These are phyloP conservation scores for Plectosphaerella sp. DNA, from an alignment of 2,329 filamentous ascomycete genomes.

Conservation along the genomic window DNA sequence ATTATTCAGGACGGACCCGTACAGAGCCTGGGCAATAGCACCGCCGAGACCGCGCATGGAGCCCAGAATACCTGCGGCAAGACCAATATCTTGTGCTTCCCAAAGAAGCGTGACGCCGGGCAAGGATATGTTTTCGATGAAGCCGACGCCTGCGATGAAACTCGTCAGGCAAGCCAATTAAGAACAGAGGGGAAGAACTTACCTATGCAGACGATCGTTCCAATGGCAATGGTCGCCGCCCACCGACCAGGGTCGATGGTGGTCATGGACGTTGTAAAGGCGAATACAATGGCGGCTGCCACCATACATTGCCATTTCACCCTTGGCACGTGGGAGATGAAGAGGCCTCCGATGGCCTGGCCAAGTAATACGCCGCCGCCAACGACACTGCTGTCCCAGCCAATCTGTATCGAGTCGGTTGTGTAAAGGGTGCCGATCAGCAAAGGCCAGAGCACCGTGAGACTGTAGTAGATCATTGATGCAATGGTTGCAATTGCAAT, in stretches of 20 bases:
- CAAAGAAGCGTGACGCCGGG: conserved; percentile 39
- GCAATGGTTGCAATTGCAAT: conserved; percentile 31
- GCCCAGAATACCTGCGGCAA: conserved; percentile 37
- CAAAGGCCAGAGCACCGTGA: conserved; percentile 39
- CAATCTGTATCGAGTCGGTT: conserved; percentile 28
- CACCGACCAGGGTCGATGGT: conserved; percentile 20
- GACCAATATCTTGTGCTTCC: conserved; percentile 41
- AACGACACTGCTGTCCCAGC: conserved; percentile 35
- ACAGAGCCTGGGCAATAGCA: conserved; percentile 30
- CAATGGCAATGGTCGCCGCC: conserved; percentile 25
- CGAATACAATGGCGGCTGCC: conserved; percentile 22
- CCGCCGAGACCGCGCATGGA: conserved; percentile 38
- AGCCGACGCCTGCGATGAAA: conserved; percentile 23
- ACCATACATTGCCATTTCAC: conserved; percentile 28
- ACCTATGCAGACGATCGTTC: conserved; percentile 21
- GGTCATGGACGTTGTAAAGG: conserved; percentile 26
- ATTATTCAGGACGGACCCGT: conserved; percentile 29
- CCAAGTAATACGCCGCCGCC: conserved; percentile 36
- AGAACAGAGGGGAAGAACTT: neutral
- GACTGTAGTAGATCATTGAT: conserved; percentile 39
- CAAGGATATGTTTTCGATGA: conserved; percentile 34
- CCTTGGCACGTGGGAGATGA: conserved; percentile 28
- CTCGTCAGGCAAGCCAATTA: conserved; percentile 1
- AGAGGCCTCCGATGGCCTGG: conserved; percentile 29
- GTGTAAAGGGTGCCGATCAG: conserved; percentile 37